A percentile compares a stretch with the other conserved stretches of the same genome.
Evolutionary conservation across 2,329 filamentous ascomycete species (phyloP).

Genomic region (Cyanodermella asteris): DNA sequence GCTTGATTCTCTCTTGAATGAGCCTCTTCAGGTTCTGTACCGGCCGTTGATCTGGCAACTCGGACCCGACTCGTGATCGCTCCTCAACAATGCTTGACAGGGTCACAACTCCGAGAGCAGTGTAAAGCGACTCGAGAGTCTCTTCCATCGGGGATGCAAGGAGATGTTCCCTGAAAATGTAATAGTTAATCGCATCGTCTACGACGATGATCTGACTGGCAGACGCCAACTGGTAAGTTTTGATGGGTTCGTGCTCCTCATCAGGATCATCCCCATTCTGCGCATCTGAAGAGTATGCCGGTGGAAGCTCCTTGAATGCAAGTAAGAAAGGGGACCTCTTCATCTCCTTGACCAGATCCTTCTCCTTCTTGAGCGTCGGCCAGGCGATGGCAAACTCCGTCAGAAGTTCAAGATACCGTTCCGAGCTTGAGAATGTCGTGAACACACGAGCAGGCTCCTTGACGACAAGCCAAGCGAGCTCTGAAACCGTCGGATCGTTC

Average conservation of each 20-base stretch:
- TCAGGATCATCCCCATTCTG: conserved; percentile 23
- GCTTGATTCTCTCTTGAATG: conserved; percentile 66
- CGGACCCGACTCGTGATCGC: conserved; percentile 47
- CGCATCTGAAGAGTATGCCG: conserved; percentile 10
- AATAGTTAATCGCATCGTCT: conserved; percentile 77
- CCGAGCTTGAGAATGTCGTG: conserved; percentile 53
- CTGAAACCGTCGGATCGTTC: conserved; percentile 65
- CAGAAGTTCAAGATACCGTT: conserved; percentile 72
- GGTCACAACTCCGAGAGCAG: conserved; percentile 52
- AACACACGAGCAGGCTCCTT: conserved; percentile 65
- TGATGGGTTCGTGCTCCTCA: conserved; percentile 43
- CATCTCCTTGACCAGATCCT: conserved; percentile 54
- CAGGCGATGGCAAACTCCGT: conserved; percentile 59
- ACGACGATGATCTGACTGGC: conserved; percentile 55
- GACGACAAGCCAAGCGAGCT: conserved; percentile 68
- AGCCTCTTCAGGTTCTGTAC: conserved; percentile 53
- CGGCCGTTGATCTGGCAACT: conserved; percentile 43
- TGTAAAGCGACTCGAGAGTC: conserved; percentile 61
- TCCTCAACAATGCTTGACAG: conserved; percentile 62
- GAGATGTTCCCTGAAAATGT: conserved; percentile 65
- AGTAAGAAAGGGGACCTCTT: conserved; percentile 55
- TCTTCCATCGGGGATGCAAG: conserved; percentile 85
- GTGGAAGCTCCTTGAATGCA: conserved; percentile 54
- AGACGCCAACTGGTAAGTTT: conserved; percentile 55
- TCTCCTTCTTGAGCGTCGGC: conserved; percentile 51